Conservation (phyloP, 2,329 filamentous ascomycete species). For the Fusarium paranaense region DNA sequence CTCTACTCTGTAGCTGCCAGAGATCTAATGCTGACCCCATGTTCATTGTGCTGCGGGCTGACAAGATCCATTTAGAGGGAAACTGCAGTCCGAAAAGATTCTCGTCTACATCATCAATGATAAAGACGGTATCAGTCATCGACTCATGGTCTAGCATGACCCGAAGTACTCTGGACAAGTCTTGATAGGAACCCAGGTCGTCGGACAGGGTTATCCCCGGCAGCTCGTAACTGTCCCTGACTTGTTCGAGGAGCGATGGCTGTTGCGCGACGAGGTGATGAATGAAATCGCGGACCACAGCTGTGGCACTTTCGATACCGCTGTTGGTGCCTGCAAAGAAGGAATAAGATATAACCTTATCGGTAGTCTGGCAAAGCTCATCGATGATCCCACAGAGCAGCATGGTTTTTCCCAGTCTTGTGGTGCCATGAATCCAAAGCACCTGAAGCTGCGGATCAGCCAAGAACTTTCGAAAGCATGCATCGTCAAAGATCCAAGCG, state of each 20-base stretch:
- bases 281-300: background rate
- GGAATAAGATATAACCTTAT: background rate
- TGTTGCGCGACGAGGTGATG: background rate
- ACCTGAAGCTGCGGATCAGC: background rate
- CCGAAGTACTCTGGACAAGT: accelerated
- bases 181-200: too few species aligned
- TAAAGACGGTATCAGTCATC: background rate
- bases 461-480: background rate
- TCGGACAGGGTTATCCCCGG: too few species aligned
- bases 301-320: background rate
- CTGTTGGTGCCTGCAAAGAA: background rate
- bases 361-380: background rate
- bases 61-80: too few species aligned
- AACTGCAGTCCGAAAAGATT: too few species aligned
- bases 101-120: background rate
- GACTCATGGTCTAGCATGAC: background rate
- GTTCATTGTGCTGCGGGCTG: too few species aligned
- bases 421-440: background rate
- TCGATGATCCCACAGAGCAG: background rate
- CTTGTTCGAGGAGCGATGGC: background rate
- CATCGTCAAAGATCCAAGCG: background rate
- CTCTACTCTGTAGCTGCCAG: too few species aligned
- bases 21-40: too few species aligned
- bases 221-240: background rate
- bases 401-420: background rate